Conservation (phyloP, 768 basidiomycete genomes). For the Rhodotorula diobovata region DNA sequence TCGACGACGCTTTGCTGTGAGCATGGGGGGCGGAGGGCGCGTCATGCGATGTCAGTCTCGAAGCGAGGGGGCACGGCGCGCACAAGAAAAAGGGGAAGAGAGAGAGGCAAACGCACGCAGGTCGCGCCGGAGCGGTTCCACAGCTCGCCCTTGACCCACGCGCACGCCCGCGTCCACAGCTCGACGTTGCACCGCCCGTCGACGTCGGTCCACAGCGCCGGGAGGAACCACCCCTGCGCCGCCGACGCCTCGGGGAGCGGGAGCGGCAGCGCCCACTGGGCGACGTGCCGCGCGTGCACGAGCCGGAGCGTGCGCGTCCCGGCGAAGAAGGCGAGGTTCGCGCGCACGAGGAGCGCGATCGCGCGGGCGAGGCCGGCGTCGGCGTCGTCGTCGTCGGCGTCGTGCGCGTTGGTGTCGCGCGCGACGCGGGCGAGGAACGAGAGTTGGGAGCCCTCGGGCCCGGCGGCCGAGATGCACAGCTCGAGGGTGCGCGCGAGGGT, state of each 20-base stretch:
- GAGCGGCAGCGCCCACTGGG: constrained; percentile 11
- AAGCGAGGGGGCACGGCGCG: no score
- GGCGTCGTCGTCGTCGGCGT: not conserved
- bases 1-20: not conserved
- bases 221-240: not conserved
- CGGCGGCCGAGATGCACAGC: not conserved
- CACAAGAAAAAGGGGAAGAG: no score
- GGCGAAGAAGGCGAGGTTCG: constrained; percentile 16
- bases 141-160: constrained; percentile 25
- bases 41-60: no score
- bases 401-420: no score
- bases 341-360: not conserved
- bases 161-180: constrained; percentile 9
- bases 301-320: not conserved
- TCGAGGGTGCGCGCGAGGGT: not conserved
- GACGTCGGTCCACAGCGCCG: constrained; percentile 13
- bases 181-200: constrained; percentile 3
- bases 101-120: constrained; percentile 7
- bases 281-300: constrained; percentile 6
- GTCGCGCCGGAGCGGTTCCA: not conserved
- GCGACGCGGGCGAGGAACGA: not conserved
- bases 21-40: not conserved
- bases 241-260: not conserved
- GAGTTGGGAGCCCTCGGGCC: not conserved
- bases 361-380: not conserved